Conservation (phyloP, 2,329 filamentous ascomycete genomes). For the Elsinoe batatas region DNA sequence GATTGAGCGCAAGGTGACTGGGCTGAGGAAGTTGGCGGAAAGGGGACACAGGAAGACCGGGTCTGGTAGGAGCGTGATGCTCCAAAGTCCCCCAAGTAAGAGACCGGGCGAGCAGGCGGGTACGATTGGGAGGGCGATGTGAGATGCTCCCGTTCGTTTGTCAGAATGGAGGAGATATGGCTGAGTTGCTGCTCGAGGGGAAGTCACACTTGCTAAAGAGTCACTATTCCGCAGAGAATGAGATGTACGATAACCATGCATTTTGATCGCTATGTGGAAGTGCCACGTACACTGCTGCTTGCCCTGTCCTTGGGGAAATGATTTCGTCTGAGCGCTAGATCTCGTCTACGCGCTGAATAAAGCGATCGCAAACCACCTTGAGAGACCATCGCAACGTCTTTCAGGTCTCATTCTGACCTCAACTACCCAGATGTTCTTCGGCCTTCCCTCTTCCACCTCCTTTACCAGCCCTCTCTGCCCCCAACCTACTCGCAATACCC, state of each 20-base stretch:
- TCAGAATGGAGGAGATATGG: too few relatives aligned
- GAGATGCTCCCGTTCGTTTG: neutral
- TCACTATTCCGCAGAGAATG: neutral
- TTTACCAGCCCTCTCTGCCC: neutral
- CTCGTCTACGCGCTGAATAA: neutral
- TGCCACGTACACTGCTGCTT: neutral
- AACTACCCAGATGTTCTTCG: neutral
- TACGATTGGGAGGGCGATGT: neutral
- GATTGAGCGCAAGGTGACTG: neutral
- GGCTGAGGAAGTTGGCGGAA: constrained; percentile 4
- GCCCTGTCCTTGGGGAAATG: neutral
- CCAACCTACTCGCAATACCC: neutral
- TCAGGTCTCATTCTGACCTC: too few relatives aligned
- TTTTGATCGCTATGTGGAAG: neutral
- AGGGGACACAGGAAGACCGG: neutral
- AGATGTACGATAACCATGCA: neutral
- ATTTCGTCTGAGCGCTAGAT: neutral
- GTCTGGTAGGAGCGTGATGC: neutral
- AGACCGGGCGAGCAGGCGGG: neutral
- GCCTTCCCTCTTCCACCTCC: neutral
- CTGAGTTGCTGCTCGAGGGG: neutral
- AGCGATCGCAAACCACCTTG: neutral
- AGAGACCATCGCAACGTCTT: neutral
- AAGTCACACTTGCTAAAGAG: neutral
- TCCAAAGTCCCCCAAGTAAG: neutral